phyloP scores from a whole-genome alignment of 176 grass and related monocot species.

The Oryza australiensis region DNA sequence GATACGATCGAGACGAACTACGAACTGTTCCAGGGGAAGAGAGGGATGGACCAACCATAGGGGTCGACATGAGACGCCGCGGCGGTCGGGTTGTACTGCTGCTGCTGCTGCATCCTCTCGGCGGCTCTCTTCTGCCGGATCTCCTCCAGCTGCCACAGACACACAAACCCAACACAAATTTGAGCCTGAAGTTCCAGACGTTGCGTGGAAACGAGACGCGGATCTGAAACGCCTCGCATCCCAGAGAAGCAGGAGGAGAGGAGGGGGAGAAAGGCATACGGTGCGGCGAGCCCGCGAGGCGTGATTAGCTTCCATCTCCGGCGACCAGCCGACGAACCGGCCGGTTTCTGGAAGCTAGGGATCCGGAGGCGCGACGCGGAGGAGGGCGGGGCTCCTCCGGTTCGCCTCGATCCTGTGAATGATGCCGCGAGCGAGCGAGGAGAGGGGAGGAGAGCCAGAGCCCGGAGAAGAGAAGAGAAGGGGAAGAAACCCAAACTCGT shows the following conservation, averaged over 20 bases:
- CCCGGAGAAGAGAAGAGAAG: background rate
- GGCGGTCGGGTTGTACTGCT: constrained; percentile 19
- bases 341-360: background rate
- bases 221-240: constrained; percentile 31
- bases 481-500: background rate
- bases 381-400: constrained; percentile 25
- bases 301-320: constrained; percentile 66
- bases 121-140: constrained; percentile 91
- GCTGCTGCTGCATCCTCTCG: constrained; percentile 56
- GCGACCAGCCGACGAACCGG: background rate
- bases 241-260: background rate
- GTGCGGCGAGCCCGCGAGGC: constrained; percentile 69
- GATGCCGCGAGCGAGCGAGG: background rate
- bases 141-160: constrained; percentile 66
- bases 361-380: background rate
- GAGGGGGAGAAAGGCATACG: constrained; percentile 27
- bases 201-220: background rate
- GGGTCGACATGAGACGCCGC: constrained; percentile 57
- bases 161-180: background rate
- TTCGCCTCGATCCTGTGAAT: constrained; percentile 1
- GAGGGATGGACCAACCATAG: constrained; percentile 40
- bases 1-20: background rate
- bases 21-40: background rate
- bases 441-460: background rate
- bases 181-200: constrained; percentile 10